Base-by-base conservation (phyloP, 768 basidiomycete genomes). In the Tylopilus vinaceipallidus region DNA sequence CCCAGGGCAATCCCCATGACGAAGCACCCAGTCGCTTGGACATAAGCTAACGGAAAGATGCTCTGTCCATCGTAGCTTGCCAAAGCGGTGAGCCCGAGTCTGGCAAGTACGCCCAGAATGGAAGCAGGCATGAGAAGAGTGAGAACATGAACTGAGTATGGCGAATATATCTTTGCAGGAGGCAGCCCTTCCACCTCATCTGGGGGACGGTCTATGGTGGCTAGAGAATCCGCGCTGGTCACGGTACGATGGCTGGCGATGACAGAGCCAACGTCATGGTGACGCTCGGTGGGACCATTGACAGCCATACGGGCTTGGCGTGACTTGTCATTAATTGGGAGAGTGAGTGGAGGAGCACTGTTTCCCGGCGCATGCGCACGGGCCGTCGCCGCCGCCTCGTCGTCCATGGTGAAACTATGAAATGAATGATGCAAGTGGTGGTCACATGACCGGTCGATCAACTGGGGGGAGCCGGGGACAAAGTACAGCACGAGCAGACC, bases 11-110 rank as follows among this genome's bases (percentile, higher is more conserved):
- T 70, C 3, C 97, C 97, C 94, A 99, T 98, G 24, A 95, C 72
- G 45, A 93, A 73, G 70, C 95, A 98, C 16, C 97, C 97, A 1
- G 85, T 71, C 0, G 83, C 88, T 66, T 99, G 95, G 0, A 82
- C 77, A 73, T 94, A 98, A 4, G 86, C 82, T 20, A 98, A 72
- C 2, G 88, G 75, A 62, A 94, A 98, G 6, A 98, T 82, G 55
- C 82, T 78, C 37, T 77, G 67, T 1, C 88, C 91, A 32, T 84
- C 75, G 58, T 91, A 98, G 0, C 77, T 81, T 17, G 77, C 78
- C 38, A 98, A 71, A 7, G 90, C 88, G 24, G 78, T 64, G 8
- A 97, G 65, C 0, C 95, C 95, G 6, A 98, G 71, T 30, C 95
- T 76, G 11, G 86, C 83, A 32, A 98, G 81, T 5, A 82, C 75